Base-by-base conservation (phyloP, 208 protist genomes). In the Acanthamoeba triangularis region DNA sequence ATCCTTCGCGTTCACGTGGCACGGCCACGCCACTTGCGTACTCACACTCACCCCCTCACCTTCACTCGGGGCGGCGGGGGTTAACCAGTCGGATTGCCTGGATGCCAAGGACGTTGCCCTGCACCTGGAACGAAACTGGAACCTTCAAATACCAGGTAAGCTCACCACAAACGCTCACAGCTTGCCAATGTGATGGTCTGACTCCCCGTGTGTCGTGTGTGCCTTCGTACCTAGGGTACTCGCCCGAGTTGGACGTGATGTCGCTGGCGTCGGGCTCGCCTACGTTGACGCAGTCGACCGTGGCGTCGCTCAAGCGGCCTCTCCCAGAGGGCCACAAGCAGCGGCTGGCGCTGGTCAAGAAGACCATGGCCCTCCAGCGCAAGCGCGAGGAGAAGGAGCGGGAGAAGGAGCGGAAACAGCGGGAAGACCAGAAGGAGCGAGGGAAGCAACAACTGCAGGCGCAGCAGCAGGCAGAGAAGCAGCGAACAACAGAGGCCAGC, bases 101-200 rank as follows among this genome's bases (percentile, higher is more conserved):
- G 95, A 96, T 11, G 95, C 67, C 37, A 94, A 94, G 35, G 90
- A 94, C 49, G 41, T 94, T 2, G 65, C 61, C 3, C 33, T 90
- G 54, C 84, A 90, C 30, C 54, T 90, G 35, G 84, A 90, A 25
- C 44, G 84, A 5, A 90, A 90, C 30, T 90, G 84, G 84, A 69
- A 90, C 54, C 28, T 90, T 10, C 49, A 61, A 28, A 67, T 90
- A 16, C 56, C 84, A 23, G 84, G 84, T 69, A 56, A n/a, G 16
- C 11, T 20, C 11, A 35, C 16, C 11, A 5, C 61, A 67, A 16
- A 5, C 4, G 4, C 28, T 67, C 25, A 3, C 25, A 5, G 4
- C 28, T 23, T 23, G 20, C 28, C 16, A 30, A 67, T 16, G 28
- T 23, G 3, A 23, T 23, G 3, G 61, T 5, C 61, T 67, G 61